A percentile compares a stretch with the other conserved stretches of the same genome.
phyloP scores from a whole-genome alignment of 495 filamentous ascomycete genomes.

The Cercophora newfieldiana region DNA sequence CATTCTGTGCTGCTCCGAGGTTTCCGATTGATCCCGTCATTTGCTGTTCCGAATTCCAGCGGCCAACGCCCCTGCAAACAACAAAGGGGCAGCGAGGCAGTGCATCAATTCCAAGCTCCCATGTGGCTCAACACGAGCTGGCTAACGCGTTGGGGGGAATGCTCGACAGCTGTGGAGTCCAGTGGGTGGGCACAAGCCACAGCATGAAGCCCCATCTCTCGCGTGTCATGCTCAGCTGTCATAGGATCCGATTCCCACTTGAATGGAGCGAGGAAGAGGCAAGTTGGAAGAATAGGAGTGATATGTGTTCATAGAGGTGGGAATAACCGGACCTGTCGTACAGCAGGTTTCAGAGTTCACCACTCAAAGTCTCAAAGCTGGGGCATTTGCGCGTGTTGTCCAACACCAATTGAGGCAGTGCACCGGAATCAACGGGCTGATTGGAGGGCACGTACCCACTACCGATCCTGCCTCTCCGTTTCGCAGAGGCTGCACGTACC shows the following conservation, averaged over 20 bases:
- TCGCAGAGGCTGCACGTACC: background rate
- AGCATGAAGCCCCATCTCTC: background rate
- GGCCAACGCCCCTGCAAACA: background rate
- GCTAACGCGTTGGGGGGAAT: background rate
- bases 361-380: background rate
- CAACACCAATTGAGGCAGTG: conserved; percentile 10
- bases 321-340: background rate
- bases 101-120: conserved; percentile 6
- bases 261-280: background rate
- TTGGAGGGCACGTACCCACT: background rate
- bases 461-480: background rate
- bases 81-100: background rate
- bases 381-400: background rate
- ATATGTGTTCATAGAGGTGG: background rate
- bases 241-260: background rate
- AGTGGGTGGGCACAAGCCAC: background rate
- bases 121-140: conserved; percentile 6
- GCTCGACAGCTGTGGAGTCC: background rate
- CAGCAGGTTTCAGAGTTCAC: conserved; percentile 2
- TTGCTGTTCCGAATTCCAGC: background rate
- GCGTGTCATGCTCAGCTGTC: background rate
- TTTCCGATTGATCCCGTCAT: background rate
- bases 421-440: conserved; percentile 1
- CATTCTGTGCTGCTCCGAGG: background rate
- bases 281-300: background rate